Base-by-base conservation (phyloP, 2,329 filamentous ascomycete genomes). In the Alternaria consortialis region DNA sequence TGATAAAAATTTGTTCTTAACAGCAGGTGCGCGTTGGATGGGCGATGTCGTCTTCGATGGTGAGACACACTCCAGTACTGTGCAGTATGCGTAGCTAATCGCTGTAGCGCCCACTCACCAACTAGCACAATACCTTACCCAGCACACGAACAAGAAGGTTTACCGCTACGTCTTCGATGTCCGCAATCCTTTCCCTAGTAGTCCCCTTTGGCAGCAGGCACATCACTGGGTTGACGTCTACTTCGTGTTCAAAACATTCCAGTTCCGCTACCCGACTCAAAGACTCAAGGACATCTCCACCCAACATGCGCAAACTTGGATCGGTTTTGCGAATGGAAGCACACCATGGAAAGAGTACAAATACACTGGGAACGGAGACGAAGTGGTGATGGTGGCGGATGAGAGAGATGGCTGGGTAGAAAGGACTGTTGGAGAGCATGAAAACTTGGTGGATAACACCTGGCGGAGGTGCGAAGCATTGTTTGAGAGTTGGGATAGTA, bases 31-130 rank as follows among this genome's bases (percentile, higher is more conserved):
- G 29, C 73, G 83, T 5, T 74, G 80, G 40, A 79, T 82, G 34
- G 73, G 76, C 25, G 81, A 80, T 37, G 82, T 84, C 48, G 71
- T 84, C 31, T 74, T 75, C 12, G 84, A 83, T 66, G 79, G 79
- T 63, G 62, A 46, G 48, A 39, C 34, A 15, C 12, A 15, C 2
- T 17, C 13, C 15, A 11, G 8, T 27, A 31, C 13, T 4, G 7
- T 13, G 13, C 4, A 13, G 6, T 20, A 25, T 53, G 12, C 31
- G 31, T n/a, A 39, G n/a, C 23, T 53, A 39, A 56, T 29, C 8
- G 4, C 13, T 25, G 25, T 25, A 71, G 71, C 66, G 3, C 67
- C 71, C 0, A 64, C 53, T 5, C 69, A 74, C 43, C 25, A 34
- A 2, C 48, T 73, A 5, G 56, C 62, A 5, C 34, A 29, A 4